Evolutionary conservation across 495 filamentous ascomycete genomes (phyloP), one percentile per base, ranked within the genome.

Genomic region (Penicillium argentinense): DNA sequence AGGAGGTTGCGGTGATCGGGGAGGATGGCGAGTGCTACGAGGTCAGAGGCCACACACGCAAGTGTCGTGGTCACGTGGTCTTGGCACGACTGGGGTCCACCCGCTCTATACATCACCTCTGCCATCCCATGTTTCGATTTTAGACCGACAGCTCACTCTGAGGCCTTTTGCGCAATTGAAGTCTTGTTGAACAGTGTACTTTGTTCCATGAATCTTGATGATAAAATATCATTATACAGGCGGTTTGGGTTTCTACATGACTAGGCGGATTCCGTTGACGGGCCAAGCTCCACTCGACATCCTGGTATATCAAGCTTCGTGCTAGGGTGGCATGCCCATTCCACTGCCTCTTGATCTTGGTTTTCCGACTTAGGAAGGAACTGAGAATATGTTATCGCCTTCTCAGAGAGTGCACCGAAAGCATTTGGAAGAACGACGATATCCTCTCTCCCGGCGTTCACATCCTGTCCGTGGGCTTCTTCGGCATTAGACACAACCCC

Each of bases 401-500:
- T 72, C 39, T 77, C 75, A 6, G 75, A 78, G 27, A 78, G 47
- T 30, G 73, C 73, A 2, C 76, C 75, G 50, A 80, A 79, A 14
- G 61, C 56, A 40, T 64, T 60, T 22, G 61, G 57, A 4, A 68
- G 24, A 14, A 58, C 46, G 3, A 48, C 29, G 22, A 76, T 26
- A 24, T 56, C 49, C 17, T 54, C 62, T 42, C 46, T 47, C 27
- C 39, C 46, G 27, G 14, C 44, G 42, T 49, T 36, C 27, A n/a
- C 36, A 11, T 18, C 26, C 32, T 41, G 55, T 40, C 17, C 29
- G 26, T 47, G 25, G 4, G 30, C 13, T 32, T 41, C 42, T 22
- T 66, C 68, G 7, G 50, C 36, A 27, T 63, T 57, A 24, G 60
- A 39, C 14, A 64, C 56, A 22, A 73, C 55, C 14, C 69, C 69